Base-by-base conservation (phyloP, 768 basidiomycete species). In the Rhodosporidiobolus odoratus region DNA sequence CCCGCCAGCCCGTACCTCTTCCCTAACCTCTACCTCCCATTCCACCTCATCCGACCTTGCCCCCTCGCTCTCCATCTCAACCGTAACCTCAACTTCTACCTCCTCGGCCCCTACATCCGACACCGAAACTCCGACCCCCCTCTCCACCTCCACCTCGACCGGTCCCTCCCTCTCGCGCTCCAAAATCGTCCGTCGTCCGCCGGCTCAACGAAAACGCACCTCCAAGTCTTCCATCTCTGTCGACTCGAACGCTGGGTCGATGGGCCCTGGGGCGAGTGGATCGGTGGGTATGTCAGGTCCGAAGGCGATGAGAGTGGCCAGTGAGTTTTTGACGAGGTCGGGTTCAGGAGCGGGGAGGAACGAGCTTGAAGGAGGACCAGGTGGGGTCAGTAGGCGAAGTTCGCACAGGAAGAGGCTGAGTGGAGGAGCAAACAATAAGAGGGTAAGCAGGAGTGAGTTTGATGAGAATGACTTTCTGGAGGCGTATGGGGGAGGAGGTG, bases 151-250 rank as follows among this genome's bases (percentile, higher is more conserved):
- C n/a, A n/a, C n/a, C 35, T 32, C 32, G 65, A n/a, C 62, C 59
- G 35, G 58, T 52, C 27, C 53, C 35, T 58, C 58, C 34, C 27
- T 60, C 53, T 34, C 52, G 37, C 34, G 58, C 34, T 30, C 62
- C 1, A 65, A 58, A 40, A n/a, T 66, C 27, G 34, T 41, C 2
- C 57, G 64, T 9, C 53, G 67, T 17, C 64, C 66, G 3, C 30
- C 43, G n/a, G 59, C 45, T 2, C 48, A 23, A 25, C 48, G 67
- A 27, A 65, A 68, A 35, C 66, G 66, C 32, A 54, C 61, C 45
- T 66, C 65, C 7, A 19, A 58, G 23, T 41, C 61, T 2, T 57
- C 61, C 12, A 17, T 59, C 58, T 54, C 63, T 4, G 19, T 45
- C 41, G 45, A 41, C 35, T 19, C n/a, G n/a, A n/a, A n/a, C n/a